phyloP scores from a whole-genome alignment of 1,139 yeast species.

The Taphrina flavorubra region DNA sequence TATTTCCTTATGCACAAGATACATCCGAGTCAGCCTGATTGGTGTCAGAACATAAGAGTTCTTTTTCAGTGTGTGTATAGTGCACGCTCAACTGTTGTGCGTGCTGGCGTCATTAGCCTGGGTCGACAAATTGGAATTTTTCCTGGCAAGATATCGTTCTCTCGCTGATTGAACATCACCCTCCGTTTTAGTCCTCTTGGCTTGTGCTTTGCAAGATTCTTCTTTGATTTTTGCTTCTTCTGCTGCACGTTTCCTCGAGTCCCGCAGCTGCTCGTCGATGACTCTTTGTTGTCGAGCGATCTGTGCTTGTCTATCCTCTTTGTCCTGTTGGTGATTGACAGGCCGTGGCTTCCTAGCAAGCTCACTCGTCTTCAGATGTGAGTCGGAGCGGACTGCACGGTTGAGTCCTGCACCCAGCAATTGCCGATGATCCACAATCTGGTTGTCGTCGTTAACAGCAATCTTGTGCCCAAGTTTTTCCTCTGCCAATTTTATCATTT shows the following conservation, averaged over 20 bases:
- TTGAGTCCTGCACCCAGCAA: conserved; percentile 50
- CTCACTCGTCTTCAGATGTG: conserved; percentile 45
- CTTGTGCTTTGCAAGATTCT: conserved; percentile 39
- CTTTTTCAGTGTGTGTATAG: background rate
- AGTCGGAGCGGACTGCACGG: conserved; percentile 6
- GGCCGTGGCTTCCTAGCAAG: conserved; percentile 54
- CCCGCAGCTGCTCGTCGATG: conserved; percentile 57
- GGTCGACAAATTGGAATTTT: conserved; percentile 29
- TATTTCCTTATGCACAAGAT: too few relatives aligned
- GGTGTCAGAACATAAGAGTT: too few relatives aligned
- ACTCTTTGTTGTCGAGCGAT: conserved; percentile 55
- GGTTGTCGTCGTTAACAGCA: conserved; percentile 49
- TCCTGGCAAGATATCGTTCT: conserved; percentile 50
- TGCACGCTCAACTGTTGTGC: background rate
- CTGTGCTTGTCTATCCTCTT: conserved; percentile 35
- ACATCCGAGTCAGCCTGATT: too few relatives aligned
- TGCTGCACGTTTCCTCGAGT: conserved; percentile 58
- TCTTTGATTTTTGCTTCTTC: conserved; percentile 52
- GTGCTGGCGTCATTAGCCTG: background rate
- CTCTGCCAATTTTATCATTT: conserved; percentile 40
- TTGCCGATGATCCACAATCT: conserved; percentile 49
- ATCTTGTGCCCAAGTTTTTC: conserved; percentile 46
- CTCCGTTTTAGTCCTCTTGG: conserved; percentile 46
- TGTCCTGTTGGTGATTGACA: background rate
- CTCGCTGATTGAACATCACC: conserved; percentile 48